Evolutionary conservation across 805 yeast genomes (phyloP).

Genomic region (Candida loeiensis): DNA sequence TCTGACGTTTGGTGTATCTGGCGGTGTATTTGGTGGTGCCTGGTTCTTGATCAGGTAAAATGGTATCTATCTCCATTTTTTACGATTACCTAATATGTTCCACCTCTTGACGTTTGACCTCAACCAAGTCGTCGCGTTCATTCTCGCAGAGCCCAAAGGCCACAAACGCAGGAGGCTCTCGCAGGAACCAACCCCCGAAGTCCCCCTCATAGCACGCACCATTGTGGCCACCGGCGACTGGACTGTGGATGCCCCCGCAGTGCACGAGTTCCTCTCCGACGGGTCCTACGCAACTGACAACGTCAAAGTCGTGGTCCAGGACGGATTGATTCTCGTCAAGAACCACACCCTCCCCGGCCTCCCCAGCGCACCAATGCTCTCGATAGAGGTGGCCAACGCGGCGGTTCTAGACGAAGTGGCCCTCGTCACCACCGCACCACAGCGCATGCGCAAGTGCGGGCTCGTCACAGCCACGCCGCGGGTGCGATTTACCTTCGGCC

Average conservation of each 20-base stretch:
- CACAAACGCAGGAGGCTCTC: conserved; percentile 2
- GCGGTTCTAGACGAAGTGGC: conserved; percentile 14
- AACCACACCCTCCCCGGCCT: conserved; percentile 8
- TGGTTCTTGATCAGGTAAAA: too few relatives aligned
- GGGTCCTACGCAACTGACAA: conserved; percentile 10
- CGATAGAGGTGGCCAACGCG: conserved; percentile 8
- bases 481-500: conserved; percentile 13
- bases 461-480: conserved; percentile 9
- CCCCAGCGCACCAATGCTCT: conserved; percentile 4
- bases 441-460: conserved; percentile 12
- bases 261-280: background rate
- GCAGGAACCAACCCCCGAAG: conserved; percentile 1
- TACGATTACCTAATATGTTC: background rate
- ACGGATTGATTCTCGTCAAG: conserved; percentile 11
- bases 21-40: too few relatives aligned
- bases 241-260: background rate
- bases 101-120: conserved; percentile 6
- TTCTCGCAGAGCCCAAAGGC: conserved; percentile 4
- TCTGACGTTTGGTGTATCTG: too few relatives aligned
- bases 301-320: conserved; percentile 12
- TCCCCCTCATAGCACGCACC: background rate
- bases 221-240: background rate
- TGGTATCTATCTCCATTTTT: background rate
- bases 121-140: conserved; percentile 5
- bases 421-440: conserved; percentile 12